Evolutionary conservation across 495 filamentous ascomycete species (phyloP).

Genomic region (Rhypophila decipiens): DNA sequence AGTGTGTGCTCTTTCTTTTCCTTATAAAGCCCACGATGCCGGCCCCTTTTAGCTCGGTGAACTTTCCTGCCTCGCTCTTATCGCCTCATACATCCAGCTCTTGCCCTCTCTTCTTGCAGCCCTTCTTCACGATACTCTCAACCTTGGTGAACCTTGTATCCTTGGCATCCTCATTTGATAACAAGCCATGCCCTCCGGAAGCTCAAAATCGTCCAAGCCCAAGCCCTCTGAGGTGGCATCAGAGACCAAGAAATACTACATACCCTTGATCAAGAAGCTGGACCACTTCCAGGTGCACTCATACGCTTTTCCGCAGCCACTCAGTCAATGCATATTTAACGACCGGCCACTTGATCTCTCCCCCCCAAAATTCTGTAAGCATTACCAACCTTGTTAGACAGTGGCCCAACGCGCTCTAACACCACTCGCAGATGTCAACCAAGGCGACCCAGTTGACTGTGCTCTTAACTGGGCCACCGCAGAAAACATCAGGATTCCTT

Average conservation of each 20-base stretch:
- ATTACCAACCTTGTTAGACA: not conserved
- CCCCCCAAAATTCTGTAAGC: conserved; percentile 37
- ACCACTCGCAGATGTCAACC: conserved; percentile 43
- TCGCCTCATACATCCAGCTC: too few relatives aligned
- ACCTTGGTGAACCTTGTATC: not conserved
- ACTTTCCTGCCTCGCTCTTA: too few relatives aligned
- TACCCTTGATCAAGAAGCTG: conserved; percentile 50
- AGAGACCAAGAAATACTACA: conserved; percentile 59
- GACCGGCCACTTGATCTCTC: conserved; percentile 22
- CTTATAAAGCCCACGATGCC: too few relatives aligned
- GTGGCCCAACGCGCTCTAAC: conserved; percentile 7
- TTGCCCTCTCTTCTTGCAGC: not conserved
- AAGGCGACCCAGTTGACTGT: conserved; percentile 64
- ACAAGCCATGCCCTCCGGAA: conserved; percentile 46
- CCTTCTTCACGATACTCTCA: not conserved
- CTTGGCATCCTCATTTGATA: not conserved
- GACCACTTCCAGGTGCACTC: conserved; percentile 40
- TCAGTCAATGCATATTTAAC: conserved; percentile 31
- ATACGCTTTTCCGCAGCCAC: conserved; percentile 40
- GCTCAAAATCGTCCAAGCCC: conserved; percentile 31
- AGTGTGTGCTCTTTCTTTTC: too few relatives aligned
- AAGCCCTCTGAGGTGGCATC: conserved; percentile 66
- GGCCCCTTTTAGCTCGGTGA: too few relatives aligned
- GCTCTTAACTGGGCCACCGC: conserved; percentile 51
- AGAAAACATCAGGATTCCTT: conserved; percentile 43